These are phyloP conservation scores for Citrullus amarus DNA, from an alignment of 306 rosid species.

Conservation along the genomic window DNA sequence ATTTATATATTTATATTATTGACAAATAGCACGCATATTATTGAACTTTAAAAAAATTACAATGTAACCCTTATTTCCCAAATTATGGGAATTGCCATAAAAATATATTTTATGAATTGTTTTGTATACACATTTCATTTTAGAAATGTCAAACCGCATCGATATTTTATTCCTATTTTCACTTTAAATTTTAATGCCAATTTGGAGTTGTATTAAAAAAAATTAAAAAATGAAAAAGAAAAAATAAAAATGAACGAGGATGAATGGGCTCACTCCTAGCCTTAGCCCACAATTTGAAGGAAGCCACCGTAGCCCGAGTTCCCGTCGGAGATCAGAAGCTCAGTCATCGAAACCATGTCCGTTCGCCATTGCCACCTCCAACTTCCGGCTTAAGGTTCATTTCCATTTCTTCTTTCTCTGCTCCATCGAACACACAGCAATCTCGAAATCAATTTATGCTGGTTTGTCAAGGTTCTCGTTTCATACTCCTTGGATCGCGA, in stretches of 20 bases:
- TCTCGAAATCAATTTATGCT: not conserved
- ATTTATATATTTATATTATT: too few relatives aligned
- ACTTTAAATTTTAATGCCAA: too few relatives aligned
- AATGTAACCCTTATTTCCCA: too few relatives aligned
- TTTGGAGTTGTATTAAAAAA: too few relatives aligned
- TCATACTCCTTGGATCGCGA: constrained; percentile 16
- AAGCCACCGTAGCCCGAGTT: not conserved
- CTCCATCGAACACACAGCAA: not conserved
- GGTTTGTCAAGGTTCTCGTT: not conserved
- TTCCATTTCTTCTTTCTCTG: not conserved
- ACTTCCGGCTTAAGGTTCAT: not conserved
- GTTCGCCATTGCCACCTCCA: not conserved
- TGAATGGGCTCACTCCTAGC: not conserved
- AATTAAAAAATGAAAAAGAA: too few relatives aligned
- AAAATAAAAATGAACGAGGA: not conserved
- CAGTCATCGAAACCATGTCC: not conserved
- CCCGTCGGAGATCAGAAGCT: constrained; percentile 5
- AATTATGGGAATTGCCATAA: too few relatives aligned
- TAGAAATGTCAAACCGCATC: too few relatives aligned
- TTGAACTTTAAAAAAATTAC: too few relatives aligned
- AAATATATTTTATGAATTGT: too few relatives aligned
- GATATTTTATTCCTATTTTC: too few relatives aligned
- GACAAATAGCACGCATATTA: too few relatives aligned
- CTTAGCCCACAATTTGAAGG: not conserved
- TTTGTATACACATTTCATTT: too few relatives aligned